Conservation (phyloP, 1,139 yeast genomes). For the Wickerhamiella infanticola region DNA sequence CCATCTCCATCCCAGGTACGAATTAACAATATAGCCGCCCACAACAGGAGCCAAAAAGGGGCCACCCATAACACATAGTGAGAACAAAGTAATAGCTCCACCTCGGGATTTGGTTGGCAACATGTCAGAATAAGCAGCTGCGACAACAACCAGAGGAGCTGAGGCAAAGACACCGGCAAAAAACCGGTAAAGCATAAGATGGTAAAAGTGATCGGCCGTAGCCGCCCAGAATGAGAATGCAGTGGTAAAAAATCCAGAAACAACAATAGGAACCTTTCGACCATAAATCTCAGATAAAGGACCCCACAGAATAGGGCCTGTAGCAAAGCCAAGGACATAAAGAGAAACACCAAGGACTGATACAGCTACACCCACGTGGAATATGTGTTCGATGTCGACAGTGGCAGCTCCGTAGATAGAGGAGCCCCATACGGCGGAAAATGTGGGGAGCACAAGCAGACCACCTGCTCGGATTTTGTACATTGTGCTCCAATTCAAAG, state of each 20-base stretch:
- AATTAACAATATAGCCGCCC: conserved; percentile 45
- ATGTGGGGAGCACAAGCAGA: conserved; percentile 15
- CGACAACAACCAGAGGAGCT: conserved; percentile 68
- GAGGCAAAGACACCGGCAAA: conserved; percentile 67
- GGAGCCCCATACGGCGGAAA: conserved; percentile 42
- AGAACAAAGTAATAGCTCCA: conserved; percentile 45
- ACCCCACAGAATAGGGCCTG: conserved; percentile 71
- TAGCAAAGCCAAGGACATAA: conserved; percentile 67
- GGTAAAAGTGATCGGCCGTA: conserved; percentile 56
- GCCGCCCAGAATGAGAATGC: conserved; percentile 58
- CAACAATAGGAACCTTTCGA: conserved; percentile 40
- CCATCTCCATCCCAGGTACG: conserved; percentile 65
- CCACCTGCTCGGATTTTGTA: conserved; percentile 11
- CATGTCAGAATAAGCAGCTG: conserved; percentile 70
- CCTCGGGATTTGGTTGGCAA: conserved; percentile 50
- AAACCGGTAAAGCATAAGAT: conserved; percentile 56
- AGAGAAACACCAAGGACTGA: conserved; percentile 53
- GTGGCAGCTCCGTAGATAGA: conserved; percentile 46
- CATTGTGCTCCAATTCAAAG: conserved; percentile 31
- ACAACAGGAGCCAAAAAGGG: conserved; percentile 63
- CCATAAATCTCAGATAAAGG: conserved; percentile 69
- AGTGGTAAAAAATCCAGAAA: conserved; percentile 40
- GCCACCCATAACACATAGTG: conserved; percentile 55
- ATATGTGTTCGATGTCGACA: conserved; percentile 28
- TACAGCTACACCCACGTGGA: conserved; percentile 38